Evolutionary conservation across 768 basidiomycete species (phyloP), one percentile per base, ranked within the genome.

Genomic region (Leccinum obscurum): DNA sequence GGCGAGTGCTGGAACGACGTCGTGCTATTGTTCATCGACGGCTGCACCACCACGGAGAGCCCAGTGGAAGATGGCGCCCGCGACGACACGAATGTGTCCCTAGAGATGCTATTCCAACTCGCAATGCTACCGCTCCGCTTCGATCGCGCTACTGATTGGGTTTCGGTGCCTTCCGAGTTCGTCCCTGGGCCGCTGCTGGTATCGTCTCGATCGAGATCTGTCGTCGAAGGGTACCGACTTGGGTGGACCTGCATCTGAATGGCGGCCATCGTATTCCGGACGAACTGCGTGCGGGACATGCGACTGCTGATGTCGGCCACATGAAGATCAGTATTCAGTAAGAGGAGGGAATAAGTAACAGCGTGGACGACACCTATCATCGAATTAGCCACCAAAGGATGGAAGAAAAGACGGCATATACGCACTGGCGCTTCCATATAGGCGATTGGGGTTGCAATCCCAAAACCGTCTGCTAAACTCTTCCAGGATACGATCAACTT

Each of bases 241-340:
- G 89, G 83, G 60, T 87, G 85, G 37, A 88, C 75, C 62, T 93
- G 91, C 71, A 84, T 85, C 68, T 90, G 92, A 57, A 99, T 90
- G 1, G 93, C 89, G 4, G 84, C 77, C 72, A 98, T 82, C 1
- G 95, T 98, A 72, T 98, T 98, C 54, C 88, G 85, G 7, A 98
- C 87, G 73, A 98, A 99, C 69, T 98, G 95, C 55, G 68, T 82
- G 20, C 91, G 85, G 1, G 96, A 95, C 97, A 98, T 99, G 62
- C 92, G 88, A 3, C 83, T 85, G 17, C 85, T 73, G 28, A 97
- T 80, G 39, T 98, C 95, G 34, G 95, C 97, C 54, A 99, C 89
- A 73, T 99, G 96, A 35, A 99, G 83, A 73, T 99, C 97, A 28
- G 97, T 99, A 77, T 99, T 99, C 55, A 98, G 83, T 34, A 98